Percentiles rank a stretch among this genome's conserved stretches.
Evolutionary conservation across 345 rosid genomes (phyloP).

Genomic region (Zanthoxylum bungeanum): DNA sequence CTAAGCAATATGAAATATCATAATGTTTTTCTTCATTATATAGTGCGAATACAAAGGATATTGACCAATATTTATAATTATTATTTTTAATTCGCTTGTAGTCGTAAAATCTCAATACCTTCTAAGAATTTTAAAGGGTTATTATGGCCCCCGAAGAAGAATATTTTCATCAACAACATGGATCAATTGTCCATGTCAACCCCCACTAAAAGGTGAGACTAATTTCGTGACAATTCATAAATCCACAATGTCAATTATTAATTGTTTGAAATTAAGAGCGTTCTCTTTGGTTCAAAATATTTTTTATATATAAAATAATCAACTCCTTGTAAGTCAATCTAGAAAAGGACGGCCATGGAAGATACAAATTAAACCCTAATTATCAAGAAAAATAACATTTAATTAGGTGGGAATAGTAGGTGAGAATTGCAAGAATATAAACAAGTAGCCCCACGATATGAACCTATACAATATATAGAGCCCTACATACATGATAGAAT

Average conservation of each 20-base stretch:
- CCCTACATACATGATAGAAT: no score
- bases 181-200: conserved; percentile 36
- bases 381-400: not conserved
- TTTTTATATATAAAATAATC: not conserved
- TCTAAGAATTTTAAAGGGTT: not conserved
- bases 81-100: no score
- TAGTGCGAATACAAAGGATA: not conserved
- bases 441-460: conserved; percentile 3
- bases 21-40: not conserved
- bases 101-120: conserved; percentile 2
- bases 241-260: conserved; percentile 24
- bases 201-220: conserved; percentile 25
- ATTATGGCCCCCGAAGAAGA: conserved; percentile 13
- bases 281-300: conserved; percentile 9
- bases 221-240: conserved; percentile 20
- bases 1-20: no score
- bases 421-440: conserved; percentile 10
- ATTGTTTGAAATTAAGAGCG: conserved; percentile 20
- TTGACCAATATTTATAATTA: conserved; percentile 17
- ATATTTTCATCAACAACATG: conserved; percentile 20
- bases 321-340: conserved; percentile 30
- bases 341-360: conserved; percentile 17
- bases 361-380: conserved; percentile 4
- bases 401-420: conserved; percentile 9
- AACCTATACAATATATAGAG: no score